Evolutionary conservation across 1,139 yeast species (phyloP), one percentile per base, ranked within the genome.

Genomic region (Entelexis sorbosivorans): DNA sequence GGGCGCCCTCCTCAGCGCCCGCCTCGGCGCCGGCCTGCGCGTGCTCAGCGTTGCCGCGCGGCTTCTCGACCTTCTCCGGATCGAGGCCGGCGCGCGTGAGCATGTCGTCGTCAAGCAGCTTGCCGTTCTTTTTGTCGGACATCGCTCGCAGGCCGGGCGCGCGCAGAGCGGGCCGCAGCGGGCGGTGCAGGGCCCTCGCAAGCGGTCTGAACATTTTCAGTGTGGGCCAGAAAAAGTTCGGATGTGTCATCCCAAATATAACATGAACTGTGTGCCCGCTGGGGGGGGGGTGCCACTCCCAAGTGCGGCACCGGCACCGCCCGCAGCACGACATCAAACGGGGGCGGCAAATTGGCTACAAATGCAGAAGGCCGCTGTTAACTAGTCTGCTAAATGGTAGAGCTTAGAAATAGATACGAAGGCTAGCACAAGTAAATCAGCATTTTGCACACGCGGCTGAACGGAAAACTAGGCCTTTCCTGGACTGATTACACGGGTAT

Each of bases 31-130:
- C 57, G 35, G 55, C 57, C n/a, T 53, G 67, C 38, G 52, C 56
- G 32, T 59, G 58, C 24, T 22, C 36, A 34, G 54, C 60, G 14
- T 52, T 48, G n/a, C 40, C 36, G 16, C 10, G 11, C 19, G 45
- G 45, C 45, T 39, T 38, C 38, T 67, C 65, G 26, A 62, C 75
- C n/a, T 72, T 64, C 51, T 78, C 93, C 56, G 86, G 19, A 71
- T 78, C 94, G 56, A 88, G 79, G 42, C 96, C 96, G 10, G 95
- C 95, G 63, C 81, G 79, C 31, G 83, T 82, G 57, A 88, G 73
- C 62, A 88, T 62, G 63, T 88, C 96, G 56, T 88, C 96, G 40
- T 84, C 81, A 58, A 88, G 73, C 61, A 88, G 76, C 29, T 54
- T 54, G 32, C 49, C 47, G 38, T 50, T 45, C 34, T 48, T 47